Percentiles rank a stretch among this genome's conserved stretches.
Conservation (phyloP, 257 asterid genomes). For the Solanum medicagineum region DNA sequence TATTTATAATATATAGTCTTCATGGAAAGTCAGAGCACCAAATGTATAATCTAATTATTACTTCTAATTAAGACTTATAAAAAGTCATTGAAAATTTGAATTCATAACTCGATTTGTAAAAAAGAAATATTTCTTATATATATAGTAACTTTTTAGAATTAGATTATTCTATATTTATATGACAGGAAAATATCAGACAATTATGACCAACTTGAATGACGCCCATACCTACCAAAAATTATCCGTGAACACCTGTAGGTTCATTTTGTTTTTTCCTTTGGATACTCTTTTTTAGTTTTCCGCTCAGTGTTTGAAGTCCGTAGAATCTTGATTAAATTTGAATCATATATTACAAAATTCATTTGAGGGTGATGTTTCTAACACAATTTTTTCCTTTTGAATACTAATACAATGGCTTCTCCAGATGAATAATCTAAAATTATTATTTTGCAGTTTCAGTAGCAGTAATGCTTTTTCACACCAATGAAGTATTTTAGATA, state of each 20-base stretch:
- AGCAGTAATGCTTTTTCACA: not conserved
- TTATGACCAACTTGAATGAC: not conserved
- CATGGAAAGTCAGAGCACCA: too few relatives aligned
- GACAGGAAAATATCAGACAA: not conserved
- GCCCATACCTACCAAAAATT: not conserved
- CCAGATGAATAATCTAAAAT: not conserved
- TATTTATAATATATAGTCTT: too few relatives aligned
- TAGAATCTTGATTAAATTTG: too few relatives aligned
- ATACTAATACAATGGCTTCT: not conserved
- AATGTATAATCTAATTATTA: too few relatives aligned
- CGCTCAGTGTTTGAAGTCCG: rapidly evolving
- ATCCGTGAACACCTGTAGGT: not conserved
- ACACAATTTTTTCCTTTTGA: not conserved
- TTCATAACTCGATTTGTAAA: not conserved
- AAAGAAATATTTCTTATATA: too few relatives aligned
- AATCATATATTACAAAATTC: too few relatives aligned
- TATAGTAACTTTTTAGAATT: too few relatives aligned
- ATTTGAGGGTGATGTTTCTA: too few relatives aligned
- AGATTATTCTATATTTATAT: too few relatives aligned
- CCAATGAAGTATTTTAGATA: not conserved
- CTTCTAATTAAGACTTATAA: not conserved
- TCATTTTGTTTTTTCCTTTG: not conserved
- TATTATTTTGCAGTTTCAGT: not conserved
- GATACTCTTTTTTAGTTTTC: too few relatives aligned
- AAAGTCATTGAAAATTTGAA: not conserved